A percentile compares a stretch with the other conserved stretches of the same genome.
Evolutionary conservation across 2,329 filamentous ascomycete species (phyloP).

Genomic region (Neofusicoccum laricinum): DNA sequence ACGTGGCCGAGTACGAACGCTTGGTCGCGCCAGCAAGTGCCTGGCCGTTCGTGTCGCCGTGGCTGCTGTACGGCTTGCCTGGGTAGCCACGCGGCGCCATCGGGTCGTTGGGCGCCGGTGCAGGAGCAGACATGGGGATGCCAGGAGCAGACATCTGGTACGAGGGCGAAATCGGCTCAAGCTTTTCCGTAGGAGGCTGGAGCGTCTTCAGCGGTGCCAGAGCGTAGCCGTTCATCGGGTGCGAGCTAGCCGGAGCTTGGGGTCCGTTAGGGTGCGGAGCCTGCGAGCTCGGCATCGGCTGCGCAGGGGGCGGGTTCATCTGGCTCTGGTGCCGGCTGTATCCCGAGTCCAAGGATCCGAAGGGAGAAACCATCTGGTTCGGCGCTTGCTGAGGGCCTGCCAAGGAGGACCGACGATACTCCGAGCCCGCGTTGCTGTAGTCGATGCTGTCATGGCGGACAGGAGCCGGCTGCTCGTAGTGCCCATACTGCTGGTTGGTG

Average conservation of each 20-base stretch:
- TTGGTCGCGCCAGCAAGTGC: conserved; percentile 38
- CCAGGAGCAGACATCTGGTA: conserved; percentile 34
- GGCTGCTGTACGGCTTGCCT: conserved; percentile 24
- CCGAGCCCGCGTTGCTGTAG: conserved; percentile 32
- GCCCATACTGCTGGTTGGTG: conserved; percentile 32
- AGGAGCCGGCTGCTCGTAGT: conserved; percentile 36
- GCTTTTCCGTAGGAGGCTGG: conserved; percentile 32
- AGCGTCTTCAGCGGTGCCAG: conserved; percentile 45
- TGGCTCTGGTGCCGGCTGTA: conserved; percentile 38
- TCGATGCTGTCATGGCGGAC: conserved; percentile 40
- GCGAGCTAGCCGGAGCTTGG: conserved; percentile 19
- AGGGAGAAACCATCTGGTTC: conserved; percentile 33
- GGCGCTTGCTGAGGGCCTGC: conserved; percentile 27
- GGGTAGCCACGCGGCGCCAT: conserved; percentile 13
- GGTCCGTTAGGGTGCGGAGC: conserved; percentile 25
- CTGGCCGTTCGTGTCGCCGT: conserved; percentile 11
- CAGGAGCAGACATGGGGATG: conserved; percentile 17
- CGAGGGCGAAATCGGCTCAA: conserved; percentile 46
- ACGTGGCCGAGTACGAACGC: conserved; percentile 46
- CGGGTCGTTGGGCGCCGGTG: conserved; percentile 7
- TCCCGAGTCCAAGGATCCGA: conserved; percentile 31
- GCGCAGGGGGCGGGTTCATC: conserved; percentile 24
- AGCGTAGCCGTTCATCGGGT: conserved; percentile 31
- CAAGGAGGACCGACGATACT: conserved; percentile 42
- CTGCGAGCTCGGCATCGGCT: conserved; percentile 32